Percentiles rank a stretch among this genome's conserved stretches.
Conservation (phyloP, 441 rosid genomes). For the California macrophylla region DNA sequence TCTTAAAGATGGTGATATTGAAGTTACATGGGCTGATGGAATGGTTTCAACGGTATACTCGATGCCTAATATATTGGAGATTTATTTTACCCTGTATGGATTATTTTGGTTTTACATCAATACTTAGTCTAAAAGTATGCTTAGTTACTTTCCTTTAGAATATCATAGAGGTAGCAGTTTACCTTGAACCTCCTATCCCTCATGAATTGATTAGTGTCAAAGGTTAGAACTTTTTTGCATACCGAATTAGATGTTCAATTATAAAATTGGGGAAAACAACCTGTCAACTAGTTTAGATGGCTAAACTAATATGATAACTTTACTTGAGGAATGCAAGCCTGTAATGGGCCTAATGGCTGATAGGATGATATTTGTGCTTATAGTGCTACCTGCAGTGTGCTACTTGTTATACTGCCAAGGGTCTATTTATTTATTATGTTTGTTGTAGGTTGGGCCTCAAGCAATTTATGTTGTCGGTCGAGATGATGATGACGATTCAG, state of each 20-base stretch:
- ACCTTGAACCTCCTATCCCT: background rate
- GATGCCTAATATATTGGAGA: conserved; percentile 2
- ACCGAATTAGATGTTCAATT: background rate
- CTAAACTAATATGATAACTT: background rate
- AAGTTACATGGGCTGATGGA: conserved; percentile 97
- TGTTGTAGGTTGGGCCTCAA: conserved; percentile 88
- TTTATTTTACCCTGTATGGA: background rate
- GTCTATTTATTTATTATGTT: conserved; percentile 1
- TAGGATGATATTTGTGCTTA: background rate
- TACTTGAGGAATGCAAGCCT: background rate
- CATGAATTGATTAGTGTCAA: background rate
- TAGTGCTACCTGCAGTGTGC: background rate
- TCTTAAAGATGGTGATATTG: conserved; percentile 79
- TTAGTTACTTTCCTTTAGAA: background rate
- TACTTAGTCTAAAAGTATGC: background rate
- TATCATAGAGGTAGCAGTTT: background rate
- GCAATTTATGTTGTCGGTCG: conserved; percentile 92
- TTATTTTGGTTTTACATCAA: background rate
- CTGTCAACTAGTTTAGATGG: background rate
- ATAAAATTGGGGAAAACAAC: background rate
- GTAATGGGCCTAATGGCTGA: background rate
- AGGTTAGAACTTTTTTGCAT: background rate
- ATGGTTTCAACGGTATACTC: conserved; percentile 73
- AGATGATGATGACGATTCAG: conserved; percentile 79
- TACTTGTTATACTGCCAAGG: background rate